Evolutionary conservation across 257 asterid genomes (phyloP).

Genomic region (Solanum tarapatanum): DNA sequence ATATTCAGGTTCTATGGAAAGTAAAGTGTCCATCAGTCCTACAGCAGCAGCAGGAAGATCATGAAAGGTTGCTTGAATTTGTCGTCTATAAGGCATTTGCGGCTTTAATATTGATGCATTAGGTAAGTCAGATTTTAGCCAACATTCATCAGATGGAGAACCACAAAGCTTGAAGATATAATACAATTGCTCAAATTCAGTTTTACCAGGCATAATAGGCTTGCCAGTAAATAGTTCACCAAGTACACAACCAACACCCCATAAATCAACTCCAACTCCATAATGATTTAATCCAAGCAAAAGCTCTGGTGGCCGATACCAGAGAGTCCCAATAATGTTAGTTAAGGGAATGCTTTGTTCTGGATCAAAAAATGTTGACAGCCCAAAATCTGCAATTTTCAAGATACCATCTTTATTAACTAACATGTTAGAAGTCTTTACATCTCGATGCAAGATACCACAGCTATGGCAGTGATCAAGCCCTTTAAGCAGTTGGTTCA

Average conservation of each 20-base stretch:
- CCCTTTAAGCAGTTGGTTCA: background rate
- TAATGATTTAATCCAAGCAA: background rate
- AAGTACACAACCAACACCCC: background rate
- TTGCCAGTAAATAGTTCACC: background rate
- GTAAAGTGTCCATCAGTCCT: background rate
- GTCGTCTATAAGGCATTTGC: background rate
- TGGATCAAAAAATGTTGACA: background rate
- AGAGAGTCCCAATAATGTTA: background rate
- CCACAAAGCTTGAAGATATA: background rate
- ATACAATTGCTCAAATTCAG: background rate
- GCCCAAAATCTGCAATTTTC: background rate
- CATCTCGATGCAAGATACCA: background rate
- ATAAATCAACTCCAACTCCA: background rate
- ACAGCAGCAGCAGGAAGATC: background rate
- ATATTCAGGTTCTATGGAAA: background rate
- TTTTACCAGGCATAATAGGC: background rate
- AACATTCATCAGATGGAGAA: background rate
- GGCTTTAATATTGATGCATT: background rate
- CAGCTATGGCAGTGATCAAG: background rate
- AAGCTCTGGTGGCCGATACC: background rate
- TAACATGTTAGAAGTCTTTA: background rate
- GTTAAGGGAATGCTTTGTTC: background rate
- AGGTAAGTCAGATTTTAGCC: background rate
- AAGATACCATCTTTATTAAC: background rate
- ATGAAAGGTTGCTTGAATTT: background rate